Conservation (phyloP, 441 rosid species). For the Corymbia calophylla region DNA sequence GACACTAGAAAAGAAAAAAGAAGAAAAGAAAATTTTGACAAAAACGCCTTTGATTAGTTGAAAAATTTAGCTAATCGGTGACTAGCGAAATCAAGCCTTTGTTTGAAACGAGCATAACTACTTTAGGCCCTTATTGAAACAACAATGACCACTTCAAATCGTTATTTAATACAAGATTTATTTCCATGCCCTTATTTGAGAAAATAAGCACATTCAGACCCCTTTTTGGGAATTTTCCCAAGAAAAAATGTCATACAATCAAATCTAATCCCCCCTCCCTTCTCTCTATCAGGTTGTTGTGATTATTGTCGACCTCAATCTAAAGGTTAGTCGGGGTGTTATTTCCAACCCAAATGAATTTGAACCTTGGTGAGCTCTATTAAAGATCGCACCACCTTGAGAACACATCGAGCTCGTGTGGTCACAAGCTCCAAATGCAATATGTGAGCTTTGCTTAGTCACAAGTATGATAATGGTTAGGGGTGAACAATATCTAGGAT, state of each 20-base stretch:
- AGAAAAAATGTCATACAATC: neutral
- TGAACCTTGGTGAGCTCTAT: neutral
- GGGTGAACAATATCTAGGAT: neutral
- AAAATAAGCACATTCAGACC: too few relatives aligned
- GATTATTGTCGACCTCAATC: neutral
- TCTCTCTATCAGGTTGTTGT: neutral
- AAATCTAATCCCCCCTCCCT: neutral
- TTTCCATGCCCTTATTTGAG: too few relatives aligned
- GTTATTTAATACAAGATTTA: too few relatives aligned
- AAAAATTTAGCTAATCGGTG: too few relatives aligned
- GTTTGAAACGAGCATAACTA: too few relatives aligned
- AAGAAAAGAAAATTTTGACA: too few relatives aligned
- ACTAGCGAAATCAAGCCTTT: too few relatives aligned
- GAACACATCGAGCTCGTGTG: neutral
- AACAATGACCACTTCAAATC: too few relatives aligned
- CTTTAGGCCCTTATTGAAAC: too few relatives aligned
- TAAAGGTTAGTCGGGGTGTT: accelerated
- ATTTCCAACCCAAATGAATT: neutral
- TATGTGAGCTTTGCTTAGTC: neutral
- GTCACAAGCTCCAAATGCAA: neutral
- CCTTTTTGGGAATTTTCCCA: too few relatives aligned
- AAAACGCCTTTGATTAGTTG: too few relatives aligned
- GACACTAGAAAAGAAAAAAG: too few relatives aligned
- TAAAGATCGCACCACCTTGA: accelerated
- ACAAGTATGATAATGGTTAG: neutral